phyloP scores from a whole-genome alignment of 2,329 filamentous ascomycete species.

The Aspergillus viridinutans region DNA sequence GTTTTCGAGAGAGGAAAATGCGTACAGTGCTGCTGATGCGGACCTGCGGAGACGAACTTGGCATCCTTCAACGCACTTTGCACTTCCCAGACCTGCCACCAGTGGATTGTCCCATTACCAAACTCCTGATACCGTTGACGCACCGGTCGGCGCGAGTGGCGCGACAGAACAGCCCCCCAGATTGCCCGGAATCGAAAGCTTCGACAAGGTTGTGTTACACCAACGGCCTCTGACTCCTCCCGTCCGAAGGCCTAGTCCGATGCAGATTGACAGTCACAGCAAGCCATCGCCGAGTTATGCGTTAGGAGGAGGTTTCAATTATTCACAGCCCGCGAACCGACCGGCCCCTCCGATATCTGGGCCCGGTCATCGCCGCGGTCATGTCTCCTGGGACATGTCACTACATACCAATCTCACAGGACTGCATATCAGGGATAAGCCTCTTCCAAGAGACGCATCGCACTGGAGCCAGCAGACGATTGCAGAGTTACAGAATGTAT shows the following conservation, averaged over 20 bases:
- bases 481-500: constrained; percentile 38
- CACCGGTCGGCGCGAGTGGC: constrained; percentile 52
- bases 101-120: constrained; percentile 73
- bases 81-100: constrained; percentile 60
- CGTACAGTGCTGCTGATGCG: constrained; percentile 55
- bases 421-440: constrained; percentile 38
- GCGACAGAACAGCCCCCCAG: constrained; percentile 58
- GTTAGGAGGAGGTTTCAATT: constrained; percentile 34
- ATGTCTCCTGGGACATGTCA: constrained; percentile 48
- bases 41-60: constrained; percentile 82
- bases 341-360: constrained; percentile 42
- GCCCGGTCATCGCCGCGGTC: constrained; percentile 42
- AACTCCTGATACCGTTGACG: constrained; percentile 60
- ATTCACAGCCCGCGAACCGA: constrained; percentile 30
- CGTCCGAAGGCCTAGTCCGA: constrained; percentile 65
- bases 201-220: constrained; percentile 65
- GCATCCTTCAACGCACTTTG: constrained; percentile 70
- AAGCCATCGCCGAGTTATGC: constrained; percentile 27
- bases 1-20: constrained; percentile 30
- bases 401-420: constrained; percentile 43
- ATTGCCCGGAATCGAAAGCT: constrained; percentile 87
- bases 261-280: constrained; percentile 63
- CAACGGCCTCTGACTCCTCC: constrained; percentile 60
- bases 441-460: constrained; percentile 32
- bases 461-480: constrained; percentile 44